Evolutionary conservation across 2,329 filamentous ascomycete genomes (phyloP).

Genomic region (Aspergillus clavatus): DNA sequence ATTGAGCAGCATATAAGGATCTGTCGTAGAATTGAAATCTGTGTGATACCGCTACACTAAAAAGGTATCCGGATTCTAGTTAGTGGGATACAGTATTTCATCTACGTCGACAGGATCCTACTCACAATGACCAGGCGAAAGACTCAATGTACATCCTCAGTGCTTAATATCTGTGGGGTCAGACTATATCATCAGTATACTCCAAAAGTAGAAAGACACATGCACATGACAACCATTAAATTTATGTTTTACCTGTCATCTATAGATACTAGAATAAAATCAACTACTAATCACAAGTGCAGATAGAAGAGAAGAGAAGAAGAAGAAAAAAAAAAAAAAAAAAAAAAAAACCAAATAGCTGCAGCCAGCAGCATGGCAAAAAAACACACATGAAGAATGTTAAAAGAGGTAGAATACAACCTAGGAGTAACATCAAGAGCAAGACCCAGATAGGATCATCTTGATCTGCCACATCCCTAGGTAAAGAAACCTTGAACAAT

Average conservation of each 20-base stretch:
- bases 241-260: slow-evolving; percentile 15
- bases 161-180: slow-evolving; percentile 2
- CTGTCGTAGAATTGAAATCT: too few relatives aligned
- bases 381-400: slow-evolving; percentile 4
- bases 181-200: slow-evolving; percentile 1
- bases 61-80: too few relatives aligned
- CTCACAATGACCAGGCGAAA: too few relatives aligned
- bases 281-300: slow-evolving; percentile 8
- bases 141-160: too few relatives aligned
- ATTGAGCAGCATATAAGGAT: too few relatives aligned
- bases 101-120: too few relatives aligned
- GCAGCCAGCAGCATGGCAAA: slow-evolving; percentile 13
- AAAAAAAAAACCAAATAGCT: slow-evolving; percentile 6
- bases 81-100: too few relatives aligned
- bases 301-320: slow-evolving; percentile 1
- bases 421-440: slow-evolving; percentile 7
- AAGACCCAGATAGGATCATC: neutral
- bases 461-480: slow-evolving; percentile 5
- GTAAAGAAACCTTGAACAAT: slow-evolving; percentile 7
- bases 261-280: slow-evolving; percentile 16
- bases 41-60: too few relatives aligned
- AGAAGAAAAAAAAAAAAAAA: neutral
- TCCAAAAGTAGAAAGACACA: slow-evolving; percentile 1
- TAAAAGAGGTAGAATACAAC: slow-evolving; percentile 20
- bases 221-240: slow-evolving; percentile 17